Evolutionary conservation across 1,139 yeast species (phyloP).

Genomic region (Scheffersomyces segobiensis): DNA sequence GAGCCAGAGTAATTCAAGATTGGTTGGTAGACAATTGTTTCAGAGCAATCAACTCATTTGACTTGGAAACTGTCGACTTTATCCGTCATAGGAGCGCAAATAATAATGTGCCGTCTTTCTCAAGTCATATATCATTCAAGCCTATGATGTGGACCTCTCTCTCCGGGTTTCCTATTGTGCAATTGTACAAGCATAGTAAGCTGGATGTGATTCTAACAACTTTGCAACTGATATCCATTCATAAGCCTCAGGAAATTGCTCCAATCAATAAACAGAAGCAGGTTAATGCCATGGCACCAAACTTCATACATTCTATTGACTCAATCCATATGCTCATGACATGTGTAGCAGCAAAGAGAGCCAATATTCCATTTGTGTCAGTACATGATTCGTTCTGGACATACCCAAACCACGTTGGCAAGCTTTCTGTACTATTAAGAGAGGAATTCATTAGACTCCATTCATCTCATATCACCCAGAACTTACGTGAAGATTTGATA

Average conservation of each 20-base stretch:
- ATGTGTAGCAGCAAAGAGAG: slow-evolving; percentile 21
- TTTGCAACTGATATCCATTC: slow-evolving; percentile 26
- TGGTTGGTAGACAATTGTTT: slow-evolving; percentile 37
- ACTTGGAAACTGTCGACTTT: slow-evolving; percentile 16
- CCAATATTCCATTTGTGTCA: slow-evolving; percentile 32
- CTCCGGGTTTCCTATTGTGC: slow-evolving; percentile 46
- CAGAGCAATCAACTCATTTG: slow-evolving; percentile 31
- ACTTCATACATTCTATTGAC: slow-evolving; percentile 47
- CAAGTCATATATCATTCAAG: slow-evolving; percentile 15
- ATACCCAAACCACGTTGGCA: slow-evolving; percentile 31
- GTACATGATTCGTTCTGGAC: slow-evolving; percentile 53
- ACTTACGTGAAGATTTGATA: slow-evolving; percentile 27
- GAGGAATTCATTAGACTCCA: slow-evolving; percentile 39
- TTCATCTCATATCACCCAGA: slow-evolving; percentile 24
- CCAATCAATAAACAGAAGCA: slow-evolving; percentile 34
- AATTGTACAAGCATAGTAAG: slow-evolving; percentile 28
- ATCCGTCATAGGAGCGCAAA: slow-evolving; percentile 4
- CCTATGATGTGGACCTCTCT: slow-evolving; percentile 49
- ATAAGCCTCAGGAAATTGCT: slow-evolving; percentile 16
- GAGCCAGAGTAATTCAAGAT: slow-evolving; percentile 35
- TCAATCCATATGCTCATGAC: slow-evolving; percentile 44
- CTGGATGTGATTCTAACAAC: slow-evolving; percentile 19
- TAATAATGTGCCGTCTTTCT: slow-evolving; percentile 15
- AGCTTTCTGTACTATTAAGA: slow-evolving; percentile 27
- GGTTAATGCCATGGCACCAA: slow-evolving; percentile 44